These are phyloP conservation scores for Suillus subaureus DNA, from an alignment of 768 basidiomycete genomes.

Conservation along the genomic window DNA sequence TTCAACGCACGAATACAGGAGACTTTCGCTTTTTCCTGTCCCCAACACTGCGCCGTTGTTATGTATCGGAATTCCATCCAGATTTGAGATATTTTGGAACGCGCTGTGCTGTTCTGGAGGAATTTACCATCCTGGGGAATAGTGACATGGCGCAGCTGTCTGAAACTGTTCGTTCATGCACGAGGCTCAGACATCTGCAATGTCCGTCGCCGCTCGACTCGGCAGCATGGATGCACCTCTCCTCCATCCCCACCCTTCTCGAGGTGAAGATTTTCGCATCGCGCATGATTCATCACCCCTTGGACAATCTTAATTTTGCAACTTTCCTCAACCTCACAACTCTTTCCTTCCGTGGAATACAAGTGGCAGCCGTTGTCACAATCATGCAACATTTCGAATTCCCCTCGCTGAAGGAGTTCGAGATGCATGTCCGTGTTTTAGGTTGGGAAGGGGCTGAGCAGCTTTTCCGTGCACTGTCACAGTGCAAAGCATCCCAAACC, in stretches of 20 bases:
- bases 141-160: not conserved
- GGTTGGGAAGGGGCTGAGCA: not conserved
- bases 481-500: slow-evolving; percentile 3
- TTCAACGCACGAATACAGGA: too few species aligned
- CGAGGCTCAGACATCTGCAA: not conserved
- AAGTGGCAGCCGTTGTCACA: not conserved
- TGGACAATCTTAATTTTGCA: not conserved
- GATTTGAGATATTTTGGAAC: not conserved
- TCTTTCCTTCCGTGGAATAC: not conserved
- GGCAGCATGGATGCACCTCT: slow-evolving; percentile 3
- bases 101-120: not conserved
- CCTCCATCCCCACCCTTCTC: not conserved
- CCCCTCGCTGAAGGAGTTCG: not conserved
- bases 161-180: not conserved
- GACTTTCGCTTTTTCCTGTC: not conserved
- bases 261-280: not conserved
- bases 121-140: not conserved
- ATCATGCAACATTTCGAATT: not conserved
- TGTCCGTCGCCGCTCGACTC: not conserved
- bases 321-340: not conserved
- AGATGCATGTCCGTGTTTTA: not conserved
- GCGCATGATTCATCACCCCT: not conserved
- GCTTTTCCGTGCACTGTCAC: not conserved
- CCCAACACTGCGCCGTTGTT: not conserved
- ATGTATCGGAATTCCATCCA: too few species aligned